Evolutionary conservation across 352 stramenopile species (phyloP), one percentile per base, ranked within the genome.

Genomic region (Phytophthora colocasiae): DNA sequence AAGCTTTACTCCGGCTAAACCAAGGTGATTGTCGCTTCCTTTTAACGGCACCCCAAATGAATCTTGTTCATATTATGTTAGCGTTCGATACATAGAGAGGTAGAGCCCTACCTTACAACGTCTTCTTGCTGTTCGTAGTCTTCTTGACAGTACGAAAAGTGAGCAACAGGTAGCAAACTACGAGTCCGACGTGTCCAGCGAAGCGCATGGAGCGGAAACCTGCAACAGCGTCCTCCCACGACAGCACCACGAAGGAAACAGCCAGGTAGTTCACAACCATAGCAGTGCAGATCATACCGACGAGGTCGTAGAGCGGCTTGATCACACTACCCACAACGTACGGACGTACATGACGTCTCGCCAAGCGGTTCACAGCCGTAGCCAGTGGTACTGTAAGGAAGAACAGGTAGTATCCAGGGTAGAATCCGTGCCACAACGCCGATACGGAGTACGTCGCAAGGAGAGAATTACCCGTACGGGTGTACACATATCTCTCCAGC

Each of bases 381-480:
- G 84, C 80, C 8, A 94, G 51, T 15, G 85, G 81, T 29, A 93
- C 75, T 68, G 61, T 65, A 7, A 60, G 41, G 81, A 99, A 99
- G 75, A 98, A 98, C 10, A 98, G 67, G 77, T 98, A 99, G 83
- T 99, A 99, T 12, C 96, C 97, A 9, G 96, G 96, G 72, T 99
- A 99, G 65, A 99, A 99, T n/a, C 97, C 97, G 77, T 99, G 97
- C 97, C 97, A 99, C 51, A 99, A 89, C 0, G 96, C 97, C 36
- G 92, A 98, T 40, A 98, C 85, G 9, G 91, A 89, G 80, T 99
- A 99, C 19, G 96, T 98, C 9, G 90, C 92, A 26, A 97, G 53
- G 7, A 99, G 71, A 53, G 87, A 98, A 71, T 97, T 97, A 62
- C 81, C 81, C 2, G 93, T 98, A 43, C 97, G 92, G n/a, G 95